phyloP scores from a whole-genome alignment of 129 eudicot species.

The Glebionis coronaria region DNA sequence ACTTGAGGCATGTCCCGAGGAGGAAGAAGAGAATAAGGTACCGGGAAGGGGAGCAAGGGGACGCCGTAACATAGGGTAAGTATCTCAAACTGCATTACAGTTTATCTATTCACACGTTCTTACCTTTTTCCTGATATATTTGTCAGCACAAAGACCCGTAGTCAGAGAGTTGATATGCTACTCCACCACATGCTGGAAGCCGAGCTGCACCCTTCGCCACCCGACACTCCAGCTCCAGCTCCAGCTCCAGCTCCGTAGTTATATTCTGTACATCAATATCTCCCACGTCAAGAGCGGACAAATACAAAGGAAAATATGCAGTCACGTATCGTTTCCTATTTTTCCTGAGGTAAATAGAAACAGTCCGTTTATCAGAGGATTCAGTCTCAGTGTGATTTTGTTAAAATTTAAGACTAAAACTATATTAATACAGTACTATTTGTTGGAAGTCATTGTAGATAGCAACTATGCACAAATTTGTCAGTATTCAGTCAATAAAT shows the following conservation, averaged over 20 bases:
- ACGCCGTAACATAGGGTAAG: slow-evolving; percentile 61
- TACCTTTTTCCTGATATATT: neutral
- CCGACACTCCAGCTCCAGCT: slow-evolving; percentile 33
- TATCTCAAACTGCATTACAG: slow-evolving; percentile 5
- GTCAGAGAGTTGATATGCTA: slow-evolving; percentile 79
- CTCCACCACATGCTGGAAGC: slow-evolving; percentile 89
- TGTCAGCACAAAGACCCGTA: slow-evolving; percentile 65
- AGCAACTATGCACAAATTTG: neutral
- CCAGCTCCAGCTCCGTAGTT: slow-evolving; percentile 29
- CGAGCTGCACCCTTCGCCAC: slow-evolving; percentile 42
- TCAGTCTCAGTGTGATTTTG: neutral
- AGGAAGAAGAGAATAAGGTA: slow-evolving; percentile 48
- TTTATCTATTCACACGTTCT: neutral
- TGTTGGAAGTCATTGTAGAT: neutral
- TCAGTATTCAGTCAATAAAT: neutral
- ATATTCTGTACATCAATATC: neutral
- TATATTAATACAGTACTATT: neutral
- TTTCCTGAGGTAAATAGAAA: neutral
- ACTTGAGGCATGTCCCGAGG: slow-evolving; percentile 57
- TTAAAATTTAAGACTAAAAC: neutral
- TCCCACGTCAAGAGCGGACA: neutral
- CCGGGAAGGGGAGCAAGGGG: slow-evolving; percentile 45
- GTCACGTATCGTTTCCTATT: neutral
- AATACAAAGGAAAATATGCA: neutral
- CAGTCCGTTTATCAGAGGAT: neutral